phyloP scores from a whole-genome alignment of 768 basidiomycete species.

The Calocybe indica region DNA sequence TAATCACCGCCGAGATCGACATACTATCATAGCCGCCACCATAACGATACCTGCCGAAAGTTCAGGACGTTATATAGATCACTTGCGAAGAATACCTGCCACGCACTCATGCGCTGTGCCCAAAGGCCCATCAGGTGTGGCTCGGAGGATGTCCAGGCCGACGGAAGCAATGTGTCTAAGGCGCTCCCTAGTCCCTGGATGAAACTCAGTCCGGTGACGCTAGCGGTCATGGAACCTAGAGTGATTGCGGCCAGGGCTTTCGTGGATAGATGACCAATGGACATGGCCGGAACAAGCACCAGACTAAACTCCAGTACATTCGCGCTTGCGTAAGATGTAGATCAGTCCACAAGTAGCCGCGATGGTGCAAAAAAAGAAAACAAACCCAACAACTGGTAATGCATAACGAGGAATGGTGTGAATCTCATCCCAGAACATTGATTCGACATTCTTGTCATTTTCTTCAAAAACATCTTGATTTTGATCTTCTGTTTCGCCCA shows the following conservation, averaged over 20 bases:
- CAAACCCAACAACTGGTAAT: conserved; percentile 64
- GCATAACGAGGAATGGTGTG: conserved; percentile 54
- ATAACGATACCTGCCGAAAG: too few relatives aligned
- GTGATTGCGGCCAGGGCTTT: conserved; percentile 80
- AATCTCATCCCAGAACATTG: conserved; percentile 50
- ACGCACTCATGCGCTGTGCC: conserved; percentile 68
- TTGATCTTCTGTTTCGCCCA: too few relatives aligned
- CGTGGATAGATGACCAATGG: conserved; percentile 87
- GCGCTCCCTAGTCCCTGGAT: conserved; percentile 77
- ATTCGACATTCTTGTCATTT: conserved; percentile 14
- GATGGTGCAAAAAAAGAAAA: conserved; percentile 6
- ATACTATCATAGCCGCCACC: too few relatives aligned
- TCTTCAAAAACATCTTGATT: neutral
- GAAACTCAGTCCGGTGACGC: conserved; percentile 72
- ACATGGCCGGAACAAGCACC: conserved; percentile 47
- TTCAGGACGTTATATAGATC: too few relatives aligned
- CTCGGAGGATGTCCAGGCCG: conserved; percentile 89
- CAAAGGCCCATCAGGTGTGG: conserved; percentile 88
- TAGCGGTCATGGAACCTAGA: conserved; percentile 65
- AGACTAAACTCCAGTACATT: conserved; percentile 7
- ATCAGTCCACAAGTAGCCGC: neutral
- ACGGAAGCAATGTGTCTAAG: conserved; percentile 91
- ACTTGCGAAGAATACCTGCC: too few relatives aligned
- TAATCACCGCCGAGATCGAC: neutral
- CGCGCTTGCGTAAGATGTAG: neutral